Evolutionary conservation across 2,329 filamentous ascomycete species (phyloP).

Genomic region (Ophiobolus disseminans): DNA sequence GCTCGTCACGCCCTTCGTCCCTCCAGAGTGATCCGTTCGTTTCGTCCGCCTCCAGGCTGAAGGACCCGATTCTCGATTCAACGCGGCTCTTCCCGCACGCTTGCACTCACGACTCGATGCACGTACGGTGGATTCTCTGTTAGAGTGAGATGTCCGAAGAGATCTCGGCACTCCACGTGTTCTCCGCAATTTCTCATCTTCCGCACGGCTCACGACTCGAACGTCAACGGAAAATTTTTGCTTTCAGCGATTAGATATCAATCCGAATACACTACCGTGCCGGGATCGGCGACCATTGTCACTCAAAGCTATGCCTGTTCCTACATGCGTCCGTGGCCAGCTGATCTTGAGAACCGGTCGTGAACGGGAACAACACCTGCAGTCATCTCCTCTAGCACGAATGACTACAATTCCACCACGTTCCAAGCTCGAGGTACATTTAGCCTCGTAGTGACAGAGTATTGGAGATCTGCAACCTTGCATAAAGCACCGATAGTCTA

Average conservation of each 20-base stretch:
- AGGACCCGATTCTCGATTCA: too few species aligned
- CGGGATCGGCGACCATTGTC: background rate
- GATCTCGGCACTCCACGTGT: constrained; percentile 9
- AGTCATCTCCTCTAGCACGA: too few species aligned
- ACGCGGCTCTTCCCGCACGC: background rate
- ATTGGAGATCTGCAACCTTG: constrained; percentile 23
- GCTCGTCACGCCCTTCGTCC: constrained; percentile 77
- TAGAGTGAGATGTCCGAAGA: background rate
- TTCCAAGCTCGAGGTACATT: constrained; percentile 9
- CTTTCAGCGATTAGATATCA: constrained; percentile 18
- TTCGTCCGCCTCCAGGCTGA: background rate
- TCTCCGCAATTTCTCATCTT: constrained; percentile 3
- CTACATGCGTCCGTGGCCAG: constrained; percentile 20
- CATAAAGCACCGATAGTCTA: constrained; percentile 15
- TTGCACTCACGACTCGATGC: constrained; percentile 3
- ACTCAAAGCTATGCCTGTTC: constrained; percentile 16
- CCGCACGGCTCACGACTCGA: constrained; percentile 6
- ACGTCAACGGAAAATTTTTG: constrained; percentile 9
- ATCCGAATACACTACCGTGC: too few species aligned
- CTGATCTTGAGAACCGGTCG: constrained; percentile 11
- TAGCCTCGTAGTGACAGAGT: constrained; percentile 10
- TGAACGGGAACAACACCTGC: too few species aligned
- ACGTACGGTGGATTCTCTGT: background rate
- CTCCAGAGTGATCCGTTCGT: constrained; percentile 56
- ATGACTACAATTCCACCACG: constrained; percentile 5